These are phyloP conservation scores for Lipomyces oligophaga DNA, from an alignment of 805 yeast genomes.

Conservation along the genomic window DNA sequence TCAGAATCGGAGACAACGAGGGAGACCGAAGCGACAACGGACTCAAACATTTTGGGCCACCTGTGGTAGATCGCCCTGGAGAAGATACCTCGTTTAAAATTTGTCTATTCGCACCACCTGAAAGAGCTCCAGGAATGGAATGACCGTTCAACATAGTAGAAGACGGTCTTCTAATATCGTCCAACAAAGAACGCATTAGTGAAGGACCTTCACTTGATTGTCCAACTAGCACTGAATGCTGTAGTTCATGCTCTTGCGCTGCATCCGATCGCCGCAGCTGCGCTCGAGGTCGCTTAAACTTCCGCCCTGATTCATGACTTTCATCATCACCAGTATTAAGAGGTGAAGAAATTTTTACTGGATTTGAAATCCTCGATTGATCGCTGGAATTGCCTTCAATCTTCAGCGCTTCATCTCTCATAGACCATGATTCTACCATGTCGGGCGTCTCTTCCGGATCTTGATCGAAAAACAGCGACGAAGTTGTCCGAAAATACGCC, in stretches of 20 bases:
- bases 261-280: constrained; percentile 15
- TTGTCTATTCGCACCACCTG: no score
- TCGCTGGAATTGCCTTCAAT: no score
- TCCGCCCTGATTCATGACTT: constrained; percentile 10
- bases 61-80: no score
- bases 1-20: constrained; percentile 17
- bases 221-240: neutral
- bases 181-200: constrained; percentile 18
- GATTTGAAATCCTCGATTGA: no score
- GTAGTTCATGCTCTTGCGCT: neutral
- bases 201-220: constrained; percentile 12
- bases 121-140: no score
- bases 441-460: constrained; percentile 32
- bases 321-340: no score
- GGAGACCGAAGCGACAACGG: constrained; percentile 20
- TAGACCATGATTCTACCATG: no score
- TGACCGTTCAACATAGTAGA: constrained; percentile 13
- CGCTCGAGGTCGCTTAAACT: constrained; percentile 22
- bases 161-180: constrained; percentile 24
- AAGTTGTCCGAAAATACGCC: constrained; percentile 19
- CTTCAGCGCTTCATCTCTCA: no score
- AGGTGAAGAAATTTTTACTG: no score
- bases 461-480: constrained; percentile 11
- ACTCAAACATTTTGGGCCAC: no score
- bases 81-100: no score